Evolutionary conservation across 2,329 filamentous ascomycete species (phyloP), one percentile per base, ranked within the genome.

Genomic region (Peltaster fructicola): DNA sequence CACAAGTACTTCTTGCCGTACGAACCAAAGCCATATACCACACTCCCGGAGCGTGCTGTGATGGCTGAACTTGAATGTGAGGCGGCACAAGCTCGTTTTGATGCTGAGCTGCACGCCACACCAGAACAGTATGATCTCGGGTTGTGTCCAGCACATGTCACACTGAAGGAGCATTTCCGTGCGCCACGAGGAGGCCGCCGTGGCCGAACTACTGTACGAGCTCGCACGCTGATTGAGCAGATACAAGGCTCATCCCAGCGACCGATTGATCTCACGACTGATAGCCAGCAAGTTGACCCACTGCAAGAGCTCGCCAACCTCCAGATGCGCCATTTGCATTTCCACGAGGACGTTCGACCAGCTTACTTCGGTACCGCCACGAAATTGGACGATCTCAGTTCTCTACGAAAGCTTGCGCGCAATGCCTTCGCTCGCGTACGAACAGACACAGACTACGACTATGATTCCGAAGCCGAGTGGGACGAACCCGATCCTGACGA

Each of bases 381-480:
- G 1, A 66, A 65, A 27, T 57, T 63, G 4, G 63, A 67, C 8
- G 50, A 58, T 2, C 41, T 47, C 7, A 24, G 52, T 41, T 33
- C 57, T 44, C 24, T 50, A 52, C 20, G 59, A 12, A 61, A 53
- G 32, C 41, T 58, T 2, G 61, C 63, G 15, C 66, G 41, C 53
- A 68, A 45, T 57, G 78, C 32, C 37, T 59, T 40, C 47, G 56
- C 37, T 48, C 62, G 59, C 32, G 52, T 57, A n/a, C 53, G 81
- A 30, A 61, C 50, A 3, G 65, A 72, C 4, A 61, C 77, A 4
- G 62, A 80, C 38, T 90, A 90, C 45, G 78, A 82, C 35, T 82
- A 85, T 44, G 79, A 88, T 42, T 85, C 78, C 3, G 79, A 90
- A 47, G 77, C 30, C 46, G 80, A 88, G 65, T 90, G 79, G 79